These are phyloP conservation scores for Saksenaea oblongispora DNA, from an alignment of 371 early-diverging fungal genomes.

Conservation along the genomic window DNA sequence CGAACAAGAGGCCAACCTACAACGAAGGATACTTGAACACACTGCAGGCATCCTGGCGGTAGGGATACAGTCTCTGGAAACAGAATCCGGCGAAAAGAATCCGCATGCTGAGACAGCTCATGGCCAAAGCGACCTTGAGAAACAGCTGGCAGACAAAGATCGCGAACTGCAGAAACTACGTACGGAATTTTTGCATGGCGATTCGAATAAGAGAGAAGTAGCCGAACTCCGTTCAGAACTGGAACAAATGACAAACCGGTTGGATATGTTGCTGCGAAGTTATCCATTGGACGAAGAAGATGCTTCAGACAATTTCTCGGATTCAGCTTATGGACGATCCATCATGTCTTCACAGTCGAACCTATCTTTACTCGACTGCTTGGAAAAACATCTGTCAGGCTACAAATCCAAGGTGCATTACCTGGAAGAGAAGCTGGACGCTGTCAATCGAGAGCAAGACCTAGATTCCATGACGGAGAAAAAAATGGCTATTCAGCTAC, in stretches of 20 bases:
- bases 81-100: slow-evolving; percentile 13
- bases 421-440: slow-evolving; percentile 20
- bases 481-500: slow-evolving; percentile 34
- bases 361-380: slow-evolving; percentile 6
- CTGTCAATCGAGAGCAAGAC: slow-evolving; percentile 21
- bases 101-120: neutral
- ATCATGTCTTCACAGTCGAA: neutral
- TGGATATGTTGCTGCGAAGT: slow-evolving; percentile 13
- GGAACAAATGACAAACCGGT: slow-evolving; percentile 19
- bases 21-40: slow-evolving; percentile 69
- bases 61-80: slow-evolving; percentile 47
- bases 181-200: slow-evolving; percentile 7
- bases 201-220: slow-evolving; percentile 6
- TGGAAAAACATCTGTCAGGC: slow-evolving; percentile 26
- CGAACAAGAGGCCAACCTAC: slow-evolving; percentile 62
- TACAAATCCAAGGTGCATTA: slow-evolving; percentile 21
- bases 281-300: neutral
- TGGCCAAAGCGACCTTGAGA: neutral
- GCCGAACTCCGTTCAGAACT: slow-evolving; percentile 11
- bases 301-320: neutral
- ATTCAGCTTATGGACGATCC: neutral
- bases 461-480: slow-evolving; percentile 28
- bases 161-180: slow-evolving; percentile 6
- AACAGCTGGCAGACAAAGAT: slow-evolving; percentile 5
- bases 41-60: slow-evolving; percentile 64